Base-by-base conservation (phyloP, 305 asterid genomes). In the Fraxinus dipetala region DNA sequence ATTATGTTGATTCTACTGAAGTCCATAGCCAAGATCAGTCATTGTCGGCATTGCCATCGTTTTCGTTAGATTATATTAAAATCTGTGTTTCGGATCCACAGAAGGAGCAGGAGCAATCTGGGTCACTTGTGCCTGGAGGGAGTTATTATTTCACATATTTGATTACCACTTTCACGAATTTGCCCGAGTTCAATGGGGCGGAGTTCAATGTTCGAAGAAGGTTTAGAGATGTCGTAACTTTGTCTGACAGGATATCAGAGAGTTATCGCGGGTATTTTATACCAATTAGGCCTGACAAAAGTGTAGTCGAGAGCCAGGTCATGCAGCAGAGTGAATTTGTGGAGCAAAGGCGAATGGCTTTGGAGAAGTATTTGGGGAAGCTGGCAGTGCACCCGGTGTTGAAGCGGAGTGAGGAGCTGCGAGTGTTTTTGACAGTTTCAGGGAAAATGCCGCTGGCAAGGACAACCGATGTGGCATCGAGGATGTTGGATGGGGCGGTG, bases 261-360 rank as follows among this genome's bases (percentile, higher is more conserved):
- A 88, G 86, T 28, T 95, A 84, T 81, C 89, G 99, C 18, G 99
- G 99, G 54, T 89, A 84, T 84, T 92, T 94, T 10, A 91, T 95
- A 56, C 99, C 99, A 0, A 35, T 95, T 54, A 87, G 99, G 85
- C 99, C 99, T n/a, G 99, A 95, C 80, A 95, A 95, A 90, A 92
- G 94, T 84, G 97, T 92, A 70, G 97, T 95, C 73, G 99, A 95
- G 92, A 85, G 97, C 78, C 98, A 94, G 84, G 96, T 94, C 89
- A 94, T 95, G 97, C 98, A 94, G 89, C 88, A 89, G 79, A 87
- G 83, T 75, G 99, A 95, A 36, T 95, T 95, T 76, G 91, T 95
- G 59, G 98, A 94, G 86, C 99, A 93, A 87, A 89, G 98, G 90
- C 91, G 99, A 11, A 85, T 79, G 0, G 95, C 95, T 26, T 79